Evolutionary conservation across 441 rosid genomes (phyloP).

Genomic region (Mallotus japonicus): DNA sequence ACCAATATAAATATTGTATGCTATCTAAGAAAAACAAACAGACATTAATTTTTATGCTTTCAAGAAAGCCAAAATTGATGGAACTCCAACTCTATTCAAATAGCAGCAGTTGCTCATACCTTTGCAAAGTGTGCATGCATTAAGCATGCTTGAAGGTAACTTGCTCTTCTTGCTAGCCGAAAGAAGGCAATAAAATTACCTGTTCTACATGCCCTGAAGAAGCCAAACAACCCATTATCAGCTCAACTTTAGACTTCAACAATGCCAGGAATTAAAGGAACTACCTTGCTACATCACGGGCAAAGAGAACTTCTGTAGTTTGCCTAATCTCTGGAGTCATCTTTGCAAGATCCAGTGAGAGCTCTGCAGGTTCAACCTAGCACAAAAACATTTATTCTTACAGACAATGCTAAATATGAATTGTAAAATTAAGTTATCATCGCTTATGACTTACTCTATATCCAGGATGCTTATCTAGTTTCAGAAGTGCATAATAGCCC

Average conservation of each 20-base stretch:
- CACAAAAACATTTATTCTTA: conserved; percentile 28
- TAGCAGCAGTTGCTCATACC: conserved; percentile 41
- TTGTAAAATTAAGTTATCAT: conserved; percentile 18
- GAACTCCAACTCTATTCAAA: background rate
- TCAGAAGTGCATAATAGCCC: conserved; percentile 98
- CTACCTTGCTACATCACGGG: conserved; percentile 94
- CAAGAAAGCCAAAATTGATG: conserved; percentile 13
- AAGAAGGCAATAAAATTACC: conserved; percentile 87
- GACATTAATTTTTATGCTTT: background rate
- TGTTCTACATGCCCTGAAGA: conserved; percentile 85
- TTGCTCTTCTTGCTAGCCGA: conserved; percentile 87
- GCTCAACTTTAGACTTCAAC: conserved; percentile 30
- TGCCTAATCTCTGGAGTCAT: conserved; percentile 96
- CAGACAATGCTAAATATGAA: conserved; percentile 20
- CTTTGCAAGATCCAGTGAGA: conserved; percentile 96
- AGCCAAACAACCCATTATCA: conserved; percentile 33
- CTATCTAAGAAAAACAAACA: background rate
- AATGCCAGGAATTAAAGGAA: conserved; percentile 17
- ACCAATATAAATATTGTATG: background rate
- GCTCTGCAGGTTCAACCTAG: conserved; percentile 99
- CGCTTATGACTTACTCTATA: conserved; percentile 62
- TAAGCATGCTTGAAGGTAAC: conserved; percentile 94
- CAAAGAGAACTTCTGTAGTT: conserved; percentile 83
- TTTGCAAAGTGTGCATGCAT: conserved; percentile 99
- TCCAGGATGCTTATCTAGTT: conserved; percentile 99